Evolutionary conservation across 495 filamentous ascomycete species (phyloP), one percentile per base, ranked within the genome.

Genomic region (Aspergillus sclerotiicarbonarius): DNA sequence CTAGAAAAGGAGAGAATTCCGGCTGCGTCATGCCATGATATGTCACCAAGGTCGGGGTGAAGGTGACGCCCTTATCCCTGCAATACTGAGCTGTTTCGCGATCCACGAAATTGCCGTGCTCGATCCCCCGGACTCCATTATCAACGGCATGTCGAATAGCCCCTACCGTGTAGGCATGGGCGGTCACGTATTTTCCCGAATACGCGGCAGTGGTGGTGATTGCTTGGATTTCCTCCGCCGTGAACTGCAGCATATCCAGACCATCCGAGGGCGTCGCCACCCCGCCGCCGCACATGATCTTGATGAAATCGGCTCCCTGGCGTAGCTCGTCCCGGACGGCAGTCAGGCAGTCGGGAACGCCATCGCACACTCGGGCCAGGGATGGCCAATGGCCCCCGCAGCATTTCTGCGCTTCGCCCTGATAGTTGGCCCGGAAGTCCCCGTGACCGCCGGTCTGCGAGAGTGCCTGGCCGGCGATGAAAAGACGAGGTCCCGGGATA

Each of bases 371-470:
- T 5, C 78, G 68, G 1, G 74, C 75, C 1, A 75, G 59, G 1
- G 62, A 57, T 54, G 60, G 21, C 60, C 60, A 47, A 57, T 69
- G 54, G 21, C 75, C 72, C 2, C 75, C 76, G 49, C 76, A 80
- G 63, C 79, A 80, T 15, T 71, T 65, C 8, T 68, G 67, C n/a
- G 61, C 56, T 6, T 76, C 68, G 47, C 78, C 51, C 3, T 66
- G 53, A 0, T 58, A 50, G 13, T 10, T 33, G 31, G 31, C 31
- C 10, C 80, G 71, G 21, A 74, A 60, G 63, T 84, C 81, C 0
- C 76, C 80, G 58, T 84, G 82, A 0, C 82, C 82, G n/a, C 81
- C 82, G 0, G 79, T 81, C 63, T 84, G 82, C 6, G 71, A 76
- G 7, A 76, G 60, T 51, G 73, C 64, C 71, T 82, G 50, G 58